A percentile compares a stretch with the other conserved stretches of the same genome.
Conservation (phyloP, 108 stramenopile species). For the Tribonema minus region DNA sequence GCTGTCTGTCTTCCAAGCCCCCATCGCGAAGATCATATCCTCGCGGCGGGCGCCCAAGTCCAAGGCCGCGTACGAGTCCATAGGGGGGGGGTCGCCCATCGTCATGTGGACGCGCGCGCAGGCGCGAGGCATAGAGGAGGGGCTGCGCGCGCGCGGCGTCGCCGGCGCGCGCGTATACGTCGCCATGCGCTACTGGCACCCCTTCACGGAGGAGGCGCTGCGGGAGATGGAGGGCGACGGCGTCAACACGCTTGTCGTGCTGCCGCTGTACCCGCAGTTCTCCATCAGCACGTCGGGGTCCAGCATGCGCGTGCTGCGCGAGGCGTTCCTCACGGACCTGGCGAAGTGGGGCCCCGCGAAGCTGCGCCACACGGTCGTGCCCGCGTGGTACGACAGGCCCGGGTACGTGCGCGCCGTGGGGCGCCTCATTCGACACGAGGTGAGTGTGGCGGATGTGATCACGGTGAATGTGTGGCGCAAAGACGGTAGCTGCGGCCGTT, state of each 20-base stretch:
- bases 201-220: slow-evolving; percentile 86
- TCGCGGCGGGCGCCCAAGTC: slow-evolving; percentile 80
- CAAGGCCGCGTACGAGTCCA: slow-evolving; percentile 76
- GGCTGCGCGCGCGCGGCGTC: neutral
- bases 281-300: slow-evolving; percentile 81
- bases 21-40: slow-evolving; percentile 58
- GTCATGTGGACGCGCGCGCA: slow-evolving; percentile 51
- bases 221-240: slow-evolving; percentile 68
- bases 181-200: slow-evolving; percentile 95
- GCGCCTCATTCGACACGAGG: slow-evolving; percentile 68
- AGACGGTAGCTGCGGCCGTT: no score
- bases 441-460: no score
- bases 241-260: slow-evolving; percentile 70
- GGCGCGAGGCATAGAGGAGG: neutral
- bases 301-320: slow-evolving; percentile 77
- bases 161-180: slow-evolving; percentile 57
- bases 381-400: slow-evolving; percentile 81
- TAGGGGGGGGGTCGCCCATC: slow-evolving; percentile 89
- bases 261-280: slow-evolving; percentile 93
- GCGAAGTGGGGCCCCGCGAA: slow-evolving; percentile 58
- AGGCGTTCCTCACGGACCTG: slow-evolving; percentile 68
- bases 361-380: slow-evolving; percentile 84
- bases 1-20: neutral
- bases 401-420: slow-evolving; percentile 81
- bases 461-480: no score